Percentiles rank a stretch among this genome's conserved stretches.
These are phyloP conservation scores for Dictyostelium discoideum DNA, from an alignment of 78 protist genomes.

Conservation along the genomic window DNA sequence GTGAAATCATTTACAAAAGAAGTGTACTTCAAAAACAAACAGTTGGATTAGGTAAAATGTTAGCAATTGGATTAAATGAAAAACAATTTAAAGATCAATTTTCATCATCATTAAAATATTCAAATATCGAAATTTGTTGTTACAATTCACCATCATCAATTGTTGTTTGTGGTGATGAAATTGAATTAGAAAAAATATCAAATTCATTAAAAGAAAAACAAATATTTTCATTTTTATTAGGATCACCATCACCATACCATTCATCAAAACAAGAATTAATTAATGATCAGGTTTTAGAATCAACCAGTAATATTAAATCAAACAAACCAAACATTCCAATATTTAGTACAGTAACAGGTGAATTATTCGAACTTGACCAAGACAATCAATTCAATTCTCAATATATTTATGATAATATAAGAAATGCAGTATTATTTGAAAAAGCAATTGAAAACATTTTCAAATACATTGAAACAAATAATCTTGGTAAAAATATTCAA, in stretches of 20 bases:
- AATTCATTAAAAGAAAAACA: background rate
- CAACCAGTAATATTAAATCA: background rate
- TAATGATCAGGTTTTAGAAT: background rate
- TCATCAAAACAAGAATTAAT: conserved; percentile 44
- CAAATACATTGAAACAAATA: background rate
- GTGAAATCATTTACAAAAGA: conserved; percentile 12
- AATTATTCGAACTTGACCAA: background rate
- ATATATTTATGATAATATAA: conserved; percentile 10
- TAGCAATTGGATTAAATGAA: conserved; percentile 12
- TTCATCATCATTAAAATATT: background rate
- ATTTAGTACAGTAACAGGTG: background rate
- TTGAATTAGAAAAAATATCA: background rate
- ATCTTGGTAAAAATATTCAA: background rate
- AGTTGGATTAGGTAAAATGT: conserved; percentile 52
- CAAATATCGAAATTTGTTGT: conserved; percentile 25
- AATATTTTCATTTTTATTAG: background rate
- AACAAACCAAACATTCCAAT: background rate
- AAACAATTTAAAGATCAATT: background rate
- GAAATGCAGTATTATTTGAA: conserved; percentile 23
- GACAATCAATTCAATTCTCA: background rate
- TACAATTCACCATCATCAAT: conserved; percentile 31
- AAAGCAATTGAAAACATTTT: background rate
- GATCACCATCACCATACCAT: conserved; percentile 39
- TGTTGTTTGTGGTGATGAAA: conserved; percentile 42
- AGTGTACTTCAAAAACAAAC: conserved; percentile 17